Evolutionary conservation across 306 rosid genomes (phyloP), one percentile per base, ranked within the genome.

Genomic region (Astragalus membranaceus): DNA sequence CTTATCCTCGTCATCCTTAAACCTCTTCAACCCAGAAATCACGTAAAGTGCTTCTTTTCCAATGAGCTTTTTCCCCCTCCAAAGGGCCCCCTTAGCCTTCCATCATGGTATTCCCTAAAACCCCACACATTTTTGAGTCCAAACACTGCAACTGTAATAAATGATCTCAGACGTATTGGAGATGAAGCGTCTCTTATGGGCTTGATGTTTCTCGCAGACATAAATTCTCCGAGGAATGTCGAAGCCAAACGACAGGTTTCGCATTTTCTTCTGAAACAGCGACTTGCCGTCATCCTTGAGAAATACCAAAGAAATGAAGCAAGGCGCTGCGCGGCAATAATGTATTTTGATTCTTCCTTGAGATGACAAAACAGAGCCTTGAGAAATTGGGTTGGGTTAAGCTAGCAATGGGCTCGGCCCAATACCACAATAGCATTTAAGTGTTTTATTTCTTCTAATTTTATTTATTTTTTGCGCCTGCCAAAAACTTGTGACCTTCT

Each of bases 51-150:
- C 96, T 76, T 91, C 97, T 86, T 94, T 94, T 1, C 96, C 97
- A 16, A 91, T 83, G 54, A 91, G 75, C 81, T 94, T 94, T 76
- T 89, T 89, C 17, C 96, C 97, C 55, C 89, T 88, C 99, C 97
- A 94, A 70, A 94, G 99, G 13, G 96, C 0, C 99, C 99, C 72
- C 99, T 84, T 12, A 97, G 97, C 72, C 99, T 82, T 70, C 99
- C 97, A 36, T 94, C 99, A 37, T 88, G 99, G 83, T 85, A 94
- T 23, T 73, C 84, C 76, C 88, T 78, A n/a, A 83, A 68, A 64
- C 42, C 75, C 57, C 39, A 53, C 6, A 62, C 9, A 72, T 78
- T 60, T 54, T 65, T 74, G 56, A 57, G 15, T 70, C 69, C 81
- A 7, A 65, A 36, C 10, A 14, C 61, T 12, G 78, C 47, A 77